phyloP scores from a whole-genome alignment of 2,329 filamentous ascomycete genomes.

The Fusarium lyarnte region DNA sequence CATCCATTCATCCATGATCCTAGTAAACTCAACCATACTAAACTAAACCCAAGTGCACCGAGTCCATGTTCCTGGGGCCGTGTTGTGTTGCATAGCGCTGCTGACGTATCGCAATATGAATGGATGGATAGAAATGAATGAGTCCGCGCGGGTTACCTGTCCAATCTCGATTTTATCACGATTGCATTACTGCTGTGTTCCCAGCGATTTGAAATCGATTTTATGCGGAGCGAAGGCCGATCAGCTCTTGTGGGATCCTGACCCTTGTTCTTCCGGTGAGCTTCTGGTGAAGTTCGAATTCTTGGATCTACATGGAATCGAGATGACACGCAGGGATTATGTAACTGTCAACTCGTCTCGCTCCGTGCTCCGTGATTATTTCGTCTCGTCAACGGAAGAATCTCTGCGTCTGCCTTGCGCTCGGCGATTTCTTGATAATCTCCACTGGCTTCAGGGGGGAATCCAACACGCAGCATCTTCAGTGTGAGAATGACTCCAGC shows the following conservation, averaged over 20 bases:
- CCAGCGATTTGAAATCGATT: constrained; percentile 25
- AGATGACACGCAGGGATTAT: constrained; percentile 36
- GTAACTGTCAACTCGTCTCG: constrained; percentile 31
- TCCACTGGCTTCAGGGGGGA: constrained; percentile 10
- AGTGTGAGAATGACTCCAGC: constrained; percentile 2
- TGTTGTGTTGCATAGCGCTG: constrained; percentile 18
- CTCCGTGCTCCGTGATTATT: constrained; percentile 30
- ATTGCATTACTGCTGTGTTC: background rate
- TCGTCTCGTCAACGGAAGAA: constrained; percentile 17
- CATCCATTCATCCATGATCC: constrained; percentile 9
- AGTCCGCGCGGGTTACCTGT: background rate
- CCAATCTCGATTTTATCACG: constrained; percentile 28
- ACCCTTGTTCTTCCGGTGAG: constrained; percentile 29
- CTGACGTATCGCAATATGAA: constrained; percentile 24
- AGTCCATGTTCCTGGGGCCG: constrained; percentile 13
- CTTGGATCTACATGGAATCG: constrained; percentile 34
- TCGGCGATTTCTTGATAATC: constrained; percentile 23
- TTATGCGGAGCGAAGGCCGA: constrained; percentile 23
- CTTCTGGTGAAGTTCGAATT: constrained; percentile 32
- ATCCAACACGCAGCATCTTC: background rate
- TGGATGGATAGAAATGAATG: background rate
- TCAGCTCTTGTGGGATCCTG: constrained; percentile 19
- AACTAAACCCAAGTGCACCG: background rate
- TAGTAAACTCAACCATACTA: background rate
- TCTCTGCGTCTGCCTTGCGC: constrained; percentile 11